Evolutionary conservation across 805 yeast species (phyloP).

Genomic region (Saturnispora dispora): DNA sequence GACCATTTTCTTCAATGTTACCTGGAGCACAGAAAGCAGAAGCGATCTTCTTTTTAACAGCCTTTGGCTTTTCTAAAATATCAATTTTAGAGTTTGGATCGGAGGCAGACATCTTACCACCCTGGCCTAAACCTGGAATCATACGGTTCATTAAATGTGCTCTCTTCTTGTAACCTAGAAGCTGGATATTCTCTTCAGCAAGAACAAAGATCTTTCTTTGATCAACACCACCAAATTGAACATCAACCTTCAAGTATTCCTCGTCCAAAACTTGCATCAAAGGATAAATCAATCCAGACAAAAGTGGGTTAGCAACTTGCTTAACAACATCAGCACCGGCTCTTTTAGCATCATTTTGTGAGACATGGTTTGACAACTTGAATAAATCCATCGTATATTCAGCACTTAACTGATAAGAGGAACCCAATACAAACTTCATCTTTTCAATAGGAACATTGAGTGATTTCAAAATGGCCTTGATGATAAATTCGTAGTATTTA

Average conservation of each 20-base stretch:
- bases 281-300: constrained; percentile 92
- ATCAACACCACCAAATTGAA: constrained; percentile 98
- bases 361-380: constrained; percentile 71
- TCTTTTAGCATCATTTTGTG: constrained; percentile 94
- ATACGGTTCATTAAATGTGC: constrained; percentile 98
- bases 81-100: constrained; percentile 98
- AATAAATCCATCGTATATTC: constrained; percentile 86
- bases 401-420: constrained; percentile 73
- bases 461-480: constrained; percentile 77
- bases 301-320: constrained; percentile 88
- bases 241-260: constrained; percentile 79
- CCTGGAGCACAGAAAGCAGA: constrained; percentile 97
- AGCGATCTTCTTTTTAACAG: constrained; percentile 81
- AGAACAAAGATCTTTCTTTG: constrained; percentile 95
- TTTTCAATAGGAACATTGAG: constrained; percentile 89
- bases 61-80: constrained; percentile 78
- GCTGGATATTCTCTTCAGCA: constrained; percentile 88
- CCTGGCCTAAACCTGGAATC: constrained; percentile 97
- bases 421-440: constrained; percentile 76
- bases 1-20: constrained; percentile 81
- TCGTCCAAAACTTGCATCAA: constrained; percentile 98
- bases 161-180: constrained; percentile 89
- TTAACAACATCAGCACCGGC: constrained; percentile 99
- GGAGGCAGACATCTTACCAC: constrained; percentile 98
- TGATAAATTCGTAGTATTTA: constrained; percentile 72